A percentile compares a stretch with the other conserved stretches of the same genome.
phyloP scores from a whole-genome alignment of 1,284 basidiomycete genomes.

The Sporisorium graminicola region DNA sequence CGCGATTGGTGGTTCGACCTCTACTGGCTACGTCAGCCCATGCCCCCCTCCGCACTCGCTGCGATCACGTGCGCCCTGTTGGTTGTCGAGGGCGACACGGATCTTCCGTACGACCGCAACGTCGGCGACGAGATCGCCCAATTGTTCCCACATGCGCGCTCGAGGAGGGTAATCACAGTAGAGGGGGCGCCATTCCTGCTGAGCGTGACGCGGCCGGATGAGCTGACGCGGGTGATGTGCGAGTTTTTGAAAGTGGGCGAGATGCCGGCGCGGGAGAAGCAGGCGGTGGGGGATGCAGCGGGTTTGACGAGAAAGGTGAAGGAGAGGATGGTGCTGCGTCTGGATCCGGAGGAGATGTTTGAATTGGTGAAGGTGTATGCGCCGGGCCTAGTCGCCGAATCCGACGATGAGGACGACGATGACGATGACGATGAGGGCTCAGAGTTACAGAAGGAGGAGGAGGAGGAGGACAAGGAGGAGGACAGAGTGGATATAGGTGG shows the following conservation, averaged over 20 bases:
- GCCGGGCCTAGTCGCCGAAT: conserved; percentile 5
- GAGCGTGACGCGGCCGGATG: conserved; percentile 13
- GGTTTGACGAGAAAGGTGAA: neutral
- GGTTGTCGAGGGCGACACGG: conserved; percentile 21
- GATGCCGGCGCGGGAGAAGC: neutral
- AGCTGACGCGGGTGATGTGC: conserved; percentile 4
- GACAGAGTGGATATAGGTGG: neutral
- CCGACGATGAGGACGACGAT: conserved; percentile 9
- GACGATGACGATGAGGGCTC: neutral
- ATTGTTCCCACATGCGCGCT: conserved; percentile 6
- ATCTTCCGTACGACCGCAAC: conserved; percentile 26
- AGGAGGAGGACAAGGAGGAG: neutral
- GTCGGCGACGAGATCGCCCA: conserved; percentile 12
- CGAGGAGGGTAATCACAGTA: conserved; percentile 3
- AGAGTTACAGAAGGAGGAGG: neutral
- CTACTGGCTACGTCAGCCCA: conserved; percentile 25
- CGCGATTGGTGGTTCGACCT: conserved; percentile 39
- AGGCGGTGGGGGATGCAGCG: neutral
- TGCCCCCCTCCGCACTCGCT: neutral
- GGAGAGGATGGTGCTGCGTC: neutral
- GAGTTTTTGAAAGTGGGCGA: conserved; percentile 2
- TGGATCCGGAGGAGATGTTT: conserved; percentile 19
- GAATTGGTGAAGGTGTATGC: conserved; percentile 31
- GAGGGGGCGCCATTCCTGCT: conserved; percentile 13
- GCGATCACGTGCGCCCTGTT: conserved; percentile 13